Conservation (phyloP, 176 grass and related monocot genomes). For the Oryza punctata region DNA sequence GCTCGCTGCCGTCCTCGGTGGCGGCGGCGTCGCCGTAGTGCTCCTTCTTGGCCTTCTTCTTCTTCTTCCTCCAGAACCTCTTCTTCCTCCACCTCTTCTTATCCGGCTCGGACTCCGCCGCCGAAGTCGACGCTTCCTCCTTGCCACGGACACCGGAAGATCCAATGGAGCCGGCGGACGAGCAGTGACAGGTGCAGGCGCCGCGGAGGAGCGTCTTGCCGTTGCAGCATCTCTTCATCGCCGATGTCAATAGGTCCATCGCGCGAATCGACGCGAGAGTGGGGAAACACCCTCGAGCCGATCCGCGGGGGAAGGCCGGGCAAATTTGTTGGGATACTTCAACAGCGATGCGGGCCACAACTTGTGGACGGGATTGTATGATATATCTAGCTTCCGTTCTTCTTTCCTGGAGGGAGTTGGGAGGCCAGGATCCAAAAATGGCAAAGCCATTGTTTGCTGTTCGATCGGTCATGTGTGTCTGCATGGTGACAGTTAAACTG, state of each 20-base stretch:
- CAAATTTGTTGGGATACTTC: conserved; percentile 43
- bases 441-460: conserved; percentile 16
- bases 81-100: conserved; percentile 48
- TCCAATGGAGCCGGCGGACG: neutral
- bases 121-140: conserved; percentile 34
- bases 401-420: neutral
- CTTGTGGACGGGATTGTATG: conserved; percentile 43
- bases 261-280: conserved; percentile 50
- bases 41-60: conserved; percentile 46
- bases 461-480: neutral
- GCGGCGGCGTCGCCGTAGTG: no score
- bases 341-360: neutral
- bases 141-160: conserved; percentile 33
- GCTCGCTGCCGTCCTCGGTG: neutral
- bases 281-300: conserved; percentile 43
- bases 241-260: conserved; percentile 45
- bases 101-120: neutral
- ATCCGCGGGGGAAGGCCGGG: conserved; percentile 17
- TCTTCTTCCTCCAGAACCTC: conserved; percentile 62
- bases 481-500: neutral
- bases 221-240: conserved; percentile 45
- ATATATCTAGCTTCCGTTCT: neutral
- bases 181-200: conserved; percentile 20
- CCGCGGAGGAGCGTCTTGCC: conserved; percentile 40
- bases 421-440: conserved; percentile 28